phyloP scores from a whole-genome alignment of 2,329 filamentous ascomycete species.

The Sclerotinia sclerotiorum region DNA sequence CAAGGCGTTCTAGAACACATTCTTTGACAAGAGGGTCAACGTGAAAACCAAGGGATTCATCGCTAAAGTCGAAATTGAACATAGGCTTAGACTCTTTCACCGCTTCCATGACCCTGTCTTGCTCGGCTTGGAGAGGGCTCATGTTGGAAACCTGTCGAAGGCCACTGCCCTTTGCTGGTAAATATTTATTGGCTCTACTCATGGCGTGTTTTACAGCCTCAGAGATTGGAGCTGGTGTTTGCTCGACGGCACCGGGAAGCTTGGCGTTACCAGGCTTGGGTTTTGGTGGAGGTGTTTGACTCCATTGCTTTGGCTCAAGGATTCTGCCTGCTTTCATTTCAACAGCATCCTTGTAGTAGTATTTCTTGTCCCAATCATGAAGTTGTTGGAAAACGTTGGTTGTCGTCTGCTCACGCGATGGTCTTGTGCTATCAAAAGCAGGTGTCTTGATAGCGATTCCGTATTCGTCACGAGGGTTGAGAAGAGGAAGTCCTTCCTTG shows the following conservation, averaged over 20 bases:
- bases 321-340: not conserved
- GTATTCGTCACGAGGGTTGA: constrained; percentile 1
- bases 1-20: not conserved
- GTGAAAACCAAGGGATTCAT: not conserved
- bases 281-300: constrained; percentile 24
- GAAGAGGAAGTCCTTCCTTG: constrained; percentile 3
- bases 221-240: not conserved
- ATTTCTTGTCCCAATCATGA: constrained; percentile 12
- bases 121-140: constrained; percentile 25
- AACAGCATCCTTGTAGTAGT: not conserved
- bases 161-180: constrained; percentile 22
- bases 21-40: not conserved
- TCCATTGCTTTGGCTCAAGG: constrained; percentile 25
- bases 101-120: not conserved
- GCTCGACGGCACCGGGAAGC: constrained; percentile 19
- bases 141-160: constrained; percentile 26
- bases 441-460: constrained; percentile 3
- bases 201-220: constrained; percentile 19
- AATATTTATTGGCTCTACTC: constrained; percentile 22
- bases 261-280: constrained; percentile 25
- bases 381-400: constrained; percentile 9
- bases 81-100: not conserved
- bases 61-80: not conserved
- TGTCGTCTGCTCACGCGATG: not conserved
- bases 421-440: not conserved